Conservation (phyloP, 2,329 filamentous ascomycete species). For the Nakataea oryzae region DNA sequence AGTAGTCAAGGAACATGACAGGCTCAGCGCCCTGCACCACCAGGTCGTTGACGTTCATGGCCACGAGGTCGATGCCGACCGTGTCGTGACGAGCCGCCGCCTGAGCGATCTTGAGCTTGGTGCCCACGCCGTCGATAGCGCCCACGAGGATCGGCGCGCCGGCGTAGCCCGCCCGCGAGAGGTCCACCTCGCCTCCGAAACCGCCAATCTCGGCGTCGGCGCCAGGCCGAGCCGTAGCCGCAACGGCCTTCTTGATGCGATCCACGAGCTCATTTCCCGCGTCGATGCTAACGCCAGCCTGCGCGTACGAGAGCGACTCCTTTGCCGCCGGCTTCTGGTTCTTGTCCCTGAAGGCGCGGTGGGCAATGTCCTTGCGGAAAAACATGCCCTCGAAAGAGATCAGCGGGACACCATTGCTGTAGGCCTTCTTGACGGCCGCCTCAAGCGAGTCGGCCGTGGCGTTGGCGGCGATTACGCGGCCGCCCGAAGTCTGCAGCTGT, state of each 20-base stretch:
- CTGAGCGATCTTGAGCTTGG: slow-evolving; percentile 94
- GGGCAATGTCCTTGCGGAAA: slow-evolving; percentile 85
- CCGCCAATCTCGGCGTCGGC: slow-evolving; percentile 91
- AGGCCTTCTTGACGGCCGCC: slow-evolving; percentile 79
- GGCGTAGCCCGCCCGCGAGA: slow-evolving; percentile 63
- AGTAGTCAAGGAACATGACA: slow-evolving; percentile 96
- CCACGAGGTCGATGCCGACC: slow-evolving; percentile 91
- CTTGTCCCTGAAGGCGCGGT: slow-evolving; percentile 53
- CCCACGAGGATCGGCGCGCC: slow-evolving; percentile 76
- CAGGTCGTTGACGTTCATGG: slow-evolving; percentile 98
- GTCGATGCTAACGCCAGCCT: slow-evolving; percentile 88
- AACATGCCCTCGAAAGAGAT: slow-evolving; percentile 86
- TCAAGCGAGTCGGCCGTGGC: slow-evolving; percentile 63
- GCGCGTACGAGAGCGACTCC: slow-evolving; percentile 73
- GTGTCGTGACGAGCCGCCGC: slow-evolving; percentile 83
- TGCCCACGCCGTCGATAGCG: slow-evolving; percentile 92
- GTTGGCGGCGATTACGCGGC: slow-evolving; percentile 88
- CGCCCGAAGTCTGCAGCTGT: slow-evolving; percentile 67
- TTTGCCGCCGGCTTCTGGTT: slow-evolving; percentile 20
- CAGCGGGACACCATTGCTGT: slow-evolving; percentile 60
- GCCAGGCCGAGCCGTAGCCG: slow-evolving; percentile 72
- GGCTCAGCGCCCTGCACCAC: slow-evolving; percentile 93
- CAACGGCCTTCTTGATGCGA: slow-evolving; percentile 84
- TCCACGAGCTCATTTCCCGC: slow-evolving; percentile 88
- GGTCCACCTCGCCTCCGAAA: slow-evolving; percentile 81